Base-by-base conservation (phyloP, 2,329 filamentous ascomycete genomes). In the Paecilomyces sp. region DNA sequence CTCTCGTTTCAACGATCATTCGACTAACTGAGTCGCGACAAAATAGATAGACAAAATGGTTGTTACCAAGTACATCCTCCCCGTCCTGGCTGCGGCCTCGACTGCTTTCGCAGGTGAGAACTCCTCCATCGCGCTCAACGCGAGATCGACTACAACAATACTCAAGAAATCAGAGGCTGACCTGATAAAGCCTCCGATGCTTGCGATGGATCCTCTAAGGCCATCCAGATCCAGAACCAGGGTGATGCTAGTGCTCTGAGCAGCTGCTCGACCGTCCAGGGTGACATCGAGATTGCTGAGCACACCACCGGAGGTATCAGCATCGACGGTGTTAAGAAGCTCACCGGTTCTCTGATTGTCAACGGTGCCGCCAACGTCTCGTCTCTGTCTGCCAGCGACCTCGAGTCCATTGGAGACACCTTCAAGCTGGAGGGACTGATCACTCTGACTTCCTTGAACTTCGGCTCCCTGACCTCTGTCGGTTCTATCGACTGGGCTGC, bases 351-450 rank as follows among this genome's bases (percentile, higher is more conserved):
- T 67, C 74, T 89, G 58, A 76, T 74, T 55, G 77, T 76, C 68
- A 73, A 75, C 58, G 78, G 79, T 68, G 83, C 80, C 63, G 84
- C 86, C 64, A 80, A 83, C 64, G 78, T 97, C 62, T 85, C 84
- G 69, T 81, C 80, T 59, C 75, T 97, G 62, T 76, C 79, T 57
- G 88, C 85, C 64, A 74, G 77, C 62, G 80, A 82, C 58, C 81
- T 97, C 64, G 71, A 77, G 64, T 78, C 79, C 56, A 89, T 99
- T 70, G 83, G 81, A 55, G 87, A 88, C 55, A 76, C 74, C n/a
- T 92, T 97, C 80, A 75, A 79, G 61, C 79, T 97, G 64, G 78
- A 83, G 66, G 85, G 85, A 65, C 80, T 91, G 59, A 90, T 87
- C 63, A 79, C 85, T 36, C 82, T 99, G 59, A 85, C 83, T 67